Evolutionary conservation across 2,329 filamentous ascomycete species (phyloP).

Genomic region (Trichoderma guizhouense): DNA sequence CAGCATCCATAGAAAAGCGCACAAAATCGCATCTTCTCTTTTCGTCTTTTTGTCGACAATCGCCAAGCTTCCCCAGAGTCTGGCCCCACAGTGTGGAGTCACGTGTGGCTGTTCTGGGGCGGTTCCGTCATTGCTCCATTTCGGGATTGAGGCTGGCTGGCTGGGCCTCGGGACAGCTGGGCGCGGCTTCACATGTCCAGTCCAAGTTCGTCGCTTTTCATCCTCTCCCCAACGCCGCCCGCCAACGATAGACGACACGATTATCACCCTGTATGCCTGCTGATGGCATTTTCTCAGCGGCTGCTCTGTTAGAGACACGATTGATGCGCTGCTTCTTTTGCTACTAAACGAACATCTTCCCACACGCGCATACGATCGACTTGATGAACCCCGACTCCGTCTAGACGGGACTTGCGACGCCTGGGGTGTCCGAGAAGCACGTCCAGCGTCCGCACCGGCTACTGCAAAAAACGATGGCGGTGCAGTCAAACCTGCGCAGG

Average conservation of each 20-base stretch:
- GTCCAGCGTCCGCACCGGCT: background rate
- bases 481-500: conserved; percentile 76
- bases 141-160: background rate
- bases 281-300: background rate
- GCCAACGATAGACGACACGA: background rate
- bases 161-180: conserved; percentile 15
- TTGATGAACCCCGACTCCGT: conserved; percentile 1
- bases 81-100: conserved; percentile 6
- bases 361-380: background rate
- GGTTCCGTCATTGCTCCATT: conserved; percentile 13
- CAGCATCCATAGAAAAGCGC: background rate
- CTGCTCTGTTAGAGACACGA: background rate
- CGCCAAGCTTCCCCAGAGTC: conserved; percentile 3
- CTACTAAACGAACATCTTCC: background rate
- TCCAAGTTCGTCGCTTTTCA: background rate
- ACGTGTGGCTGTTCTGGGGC: conserved; percentile 9
- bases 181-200: conserved; percentile 13
- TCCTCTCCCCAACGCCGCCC: background rate
- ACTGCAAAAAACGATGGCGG: conserved; percentile 60
- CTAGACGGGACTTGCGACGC: conserved; percentile 14
- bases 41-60: background rate
- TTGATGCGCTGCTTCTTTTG: background rate
- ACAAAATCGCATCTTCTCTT: background rate
- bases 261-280: background rate
- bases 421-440: conserved; percentile 9